Evolutionary conservation across 441 rosid genomes (phyloP), one percentile per base, ranked within the genome.

Genomic region (Mallotus japonicus): DNA sequence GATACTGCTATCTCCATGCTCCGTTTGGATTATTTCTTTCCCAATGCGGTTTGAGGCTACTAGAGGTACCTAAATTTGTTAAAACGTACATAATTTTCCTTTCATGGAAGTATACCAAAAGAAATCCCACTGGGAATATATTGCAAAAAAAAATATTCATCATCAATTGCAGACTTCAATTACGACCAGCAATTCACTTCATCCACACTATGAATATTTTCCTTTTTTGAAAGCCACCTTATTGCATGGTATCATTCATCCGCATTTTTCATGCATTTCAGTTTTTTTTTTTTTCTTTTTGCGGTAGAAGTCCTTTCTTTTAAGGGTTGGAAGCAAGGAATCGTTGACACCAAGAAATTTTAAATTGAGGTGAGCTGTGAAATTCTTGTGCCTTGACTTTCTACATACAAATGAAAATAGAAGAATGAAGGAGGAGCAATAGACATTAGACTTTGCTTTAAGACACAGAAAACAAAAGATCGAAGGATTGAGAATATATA

Each of bases 31-130:
- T 56, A 65, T 75, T 83, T 95, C 97, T 83, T 85, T 91, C 28
- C 98, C 99, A 46, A 86, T 75, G 67, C 93, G 93, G 76, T 95
- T 91, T 0, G 96, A 92, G 72, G 93, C 96, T 32, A 92, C 90
- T 20, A 92, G 86, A 69, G 93, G 95, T 55, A 89, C 95, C 95
- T 91, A 84, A 62, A 71, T 71, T 76, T 53, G 63, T 71, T 24
- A 22, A 12, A 62, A 73, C 66, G 50, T n/a, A 54, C 50, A 57
- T 63, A 44, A 64, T 42, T 37, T 11, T 20, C n/a, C 62, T 53
- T 47, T 17, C 40, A 34, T 64, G 56, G 64, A 49, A n/a, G 62
- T 40, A 34, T 40, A 65, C 16, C 8, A 12, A 19, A 32, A 68
- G 62, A 62, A 3, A 37, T 62, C 65, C 69, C 61, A 53, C 24